Base-by-base conservation (phyloP, 495 filamentous ascomycete genomes). In the Annulohypoxylon nitens region DNA sequence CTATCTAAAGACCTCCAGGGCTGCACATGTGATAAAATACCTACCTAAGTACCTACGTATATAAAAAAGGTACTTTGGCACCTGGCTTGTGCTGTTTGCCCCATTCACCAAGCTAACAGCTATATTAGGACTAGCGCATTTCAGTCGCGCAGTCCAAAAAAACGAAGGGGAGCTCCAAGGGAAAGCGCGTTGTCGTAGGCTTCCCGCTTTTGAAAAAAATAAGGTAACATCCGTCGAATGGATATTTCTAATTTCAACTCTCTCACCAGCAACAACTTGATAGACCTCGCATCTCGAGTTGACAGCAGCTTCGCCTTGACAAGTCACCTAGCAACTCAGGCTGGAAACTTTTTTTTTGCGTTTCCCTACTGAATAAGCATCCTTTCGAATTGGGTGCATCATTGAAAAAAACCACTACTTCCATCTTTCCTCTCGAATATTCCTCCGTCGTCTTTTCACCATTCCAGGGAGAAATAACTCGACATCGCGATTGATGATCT, bases 401-500 rank as follows among this genome's bases (percentile, higher is more conserved):
- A 14, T 41, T 11, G 43, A 26, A 60, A 60, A 37, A 37, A 10
- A 37, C 4, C 34, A 58, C 1, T 14, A n/a, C 30, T 20, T 2
- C 33, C 34, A 58, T 58, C 14, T 37, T 58, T 6, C 30, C 69
- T 63, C 66, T 57, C 47, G 11, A 47, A 47, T 50, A 59, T 64
- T 73, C 63, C 48, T 26, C 23, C 48, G 18, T 33, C 36, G 45
- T 25, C 18, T 25, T 26, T 45, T 48, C 12, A 36, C 26, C 25
- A 64, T 76, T 51, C 45, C 70, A 43, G 43, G 26, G 23, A 64
- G 41, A 61, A 48, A 33, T 14, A 50, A 20, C 39, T 71, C 39
- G 55, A 69, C 45, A 18, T 64, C 51, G 71, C 75, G 75, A 55
- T 79, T 79, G 72, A 79, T 79, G 77, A 41, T 41, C 70, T 58